These are phyloP conservation scores for Trypethelium eluteriae DNA, from an alignment of 495 filamentous ascomycete species.

Conservation along the genomic window DNA sequence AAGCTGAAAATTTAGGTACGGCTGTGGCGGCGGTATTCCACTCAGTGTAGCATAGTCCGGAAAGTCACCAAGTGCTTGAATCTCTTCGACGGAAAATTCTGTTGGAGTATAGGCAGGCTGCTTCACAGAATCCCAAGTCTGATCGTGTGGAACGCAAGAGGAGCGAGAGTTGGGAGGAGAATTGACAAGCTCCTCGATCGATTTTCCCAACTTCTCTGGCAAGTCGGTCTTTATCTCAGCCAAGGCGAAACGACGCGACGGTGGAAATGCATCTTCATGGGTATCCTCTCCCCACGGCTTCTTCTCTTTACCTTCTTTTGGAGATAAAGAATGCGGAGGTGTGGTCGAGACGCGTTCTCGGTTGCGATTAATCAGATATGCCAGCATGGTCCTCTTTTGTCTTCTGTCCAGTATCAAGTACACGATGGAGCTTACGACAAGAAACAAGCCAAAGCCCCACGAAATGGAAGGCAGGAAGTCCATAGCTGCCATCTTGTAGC, in stretches of 20 bases:
- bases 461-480: background rate
- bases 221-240: conserved; percentile 27
- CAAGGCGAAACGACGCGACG: conserved; percentile 48
- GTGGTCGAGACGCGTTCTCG: conserved; percentile 38
- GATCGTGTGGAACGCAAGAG: conserved; percentile 26
- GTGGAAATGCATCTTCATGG: conserved; percentile 49
- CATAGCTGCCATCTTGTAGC: background rate
- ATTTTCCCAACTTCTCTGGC: conserved; percentile 23
- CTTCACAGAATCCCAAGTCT: conserved; percentile 20
- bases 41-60: conserved; percentile 73
- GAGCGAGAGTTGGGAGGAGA: conserved; percentile 25
- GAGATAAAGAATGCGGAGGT: conserved; percentile 52
- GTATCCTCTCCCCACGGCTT: conserved; percentile 29
- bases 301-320: conserved; percentile 38
- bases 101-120: conserved; percentile 47
- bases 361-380: conserved; percentile 19
- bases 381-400: conserved; percentile 17
- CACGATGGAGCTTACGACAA: background rate
- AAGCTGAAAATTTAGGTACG: conserved; percentile 53
- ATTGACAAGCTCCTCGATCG: conserved; percentile 18
- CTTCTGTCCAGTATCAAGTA: conserved; percentile 11
- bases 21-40: conserved; percentile 65
- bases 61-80: conserved; percentile 69
- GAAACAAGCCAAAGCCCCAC: background rate
- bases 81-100: conserved; percentile 59